phyloP scores from a whole-genome alignment of 805 yeast genomes.

The Pichia cabralensis region DNA sequence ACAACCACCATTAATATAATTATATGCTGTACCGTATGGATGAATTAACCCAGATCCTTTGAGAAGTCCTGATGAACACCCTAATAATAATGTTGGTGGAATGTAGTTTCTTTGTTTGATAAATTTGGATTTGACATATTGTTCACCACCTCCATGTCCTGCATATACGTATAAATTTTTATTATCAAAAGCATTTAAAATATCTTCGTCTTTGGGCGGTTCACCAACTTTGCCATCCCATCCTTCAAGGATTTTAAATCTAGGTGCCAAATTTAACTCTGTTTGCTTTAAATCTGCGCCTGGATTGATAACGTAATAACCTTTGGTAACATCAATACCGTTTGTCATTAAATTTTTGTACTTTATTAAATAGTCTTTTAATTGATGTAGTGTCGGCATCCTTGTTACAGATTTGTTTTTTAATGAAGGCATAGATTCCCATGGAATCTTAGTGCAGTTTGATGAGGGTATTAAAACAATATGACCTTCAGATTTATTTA shows the following conservation, averaged over 20 bases:
- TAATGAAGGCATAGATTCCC: constrained; percentile 73
- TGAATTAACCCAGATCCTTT: constrained; percentile 49
- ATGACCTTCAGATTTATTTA: constrained; percentile 30
- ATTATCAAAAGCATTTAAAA: constrained; percentile 32
- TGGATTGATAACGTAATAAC: constrained; percentile 71
- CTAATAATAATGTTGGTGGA: constrained; percentile 64
- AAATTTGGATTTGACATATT: constrained; percentile 49
- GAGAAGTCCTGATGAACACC: constrained; percentile 82
- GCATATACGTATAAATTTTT: constrained; percentile 58
- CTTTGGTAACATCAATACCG: constrained; percentile 22
- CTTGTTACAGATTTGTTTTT: constrained; percentile 52
- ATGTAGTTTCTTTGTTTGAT: constrained; percentile 34
- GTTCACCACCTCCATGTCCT: constrained; percentile 98
- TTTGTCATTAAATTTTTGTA: constrained; percentile 10
- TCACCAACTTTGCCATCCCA: constrained; percentile 49
- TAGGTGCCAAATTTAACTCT: constrained; percentile 41
- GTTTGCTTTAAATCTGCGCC: constrained; percentile 66
- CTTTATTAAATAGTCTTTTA: constrained; percentile 29
- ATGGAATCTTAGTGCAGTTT: constrained; percentile 63
- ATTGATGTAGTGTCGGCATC: constrained; percentile 52
- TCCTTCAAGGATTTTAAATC: constrained; percentile 28
- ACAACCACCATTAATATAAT: constrained; percentile 71
- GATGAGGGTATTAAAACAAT: constrained; percentile 62
- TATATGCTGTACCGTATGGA: constrained; percentile 66
- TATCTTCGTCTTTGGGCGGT: constrained; percentile 47